These are phyloP conservation scores for Prunus yedoensis DNA, from an alignment of 331 rosid genomes.

Conservation along the genomic window DNA sequence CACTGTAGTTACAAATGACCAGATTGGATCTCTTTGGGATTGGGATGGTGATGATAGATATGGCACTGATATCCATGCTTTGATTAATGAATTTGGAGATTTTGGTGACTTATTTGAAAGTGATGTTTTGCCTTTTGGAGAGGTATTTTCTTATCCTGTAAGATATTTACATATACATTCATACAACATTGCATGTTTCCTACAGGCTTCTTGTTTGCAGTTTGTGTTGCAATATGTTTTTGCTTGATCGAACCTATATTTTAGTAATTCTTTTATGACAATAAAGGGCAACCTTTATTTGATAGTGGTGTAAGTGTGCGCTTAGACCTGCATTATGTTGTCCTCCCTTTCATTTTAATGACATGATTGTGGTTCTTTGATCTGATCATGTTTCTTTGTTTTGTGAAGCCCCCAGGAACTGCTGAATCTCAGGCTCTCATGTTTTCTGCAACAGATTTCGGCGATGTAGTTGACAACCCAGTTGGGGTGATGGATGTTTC, in stretches of 20 bases:
- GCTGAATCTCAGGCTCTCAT: conserved; percentile 85
- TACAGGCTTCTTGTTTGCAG: background rate
- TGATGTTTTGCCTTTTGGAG: conserved; percentile 89
- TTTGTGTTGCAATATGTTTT: conserved; percentile 8
- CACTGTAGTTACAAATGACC: conserved; percentile 65
- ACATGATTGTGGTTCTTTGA: conserved; percentile 11
- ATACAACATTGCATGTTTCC: background rate
- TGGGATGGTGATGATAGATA: conserved; percentile 90
- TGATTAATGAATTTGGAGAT: conserved; percentile 89
- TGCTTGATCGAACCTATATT: background rate
- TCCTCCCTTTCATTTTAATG: background rate
- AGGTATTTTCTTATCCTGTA: conserved; percentile 51
- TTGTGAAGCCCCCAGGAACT: conserved; percentile 97
- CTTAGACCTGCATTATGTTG: background rate
- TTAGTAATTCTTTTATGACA: background rate
- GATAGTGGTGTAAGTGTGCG: background rate
- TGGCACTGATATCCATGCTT: conserved; percentile 82
- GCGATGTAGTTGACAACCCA: conserved; percentile 78
- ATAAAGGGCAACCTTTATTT: background rate
- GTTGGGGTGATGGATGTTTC: conserved; percentile 73
- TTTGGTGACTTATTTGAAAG: conserved; percentile 91
- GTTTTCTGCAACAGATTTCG: conserved; percentile 70
- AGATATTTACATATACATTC: background rate
- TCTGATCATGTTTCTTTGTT: conserved; percentile 46
- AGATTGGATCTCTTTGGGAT: conserved; percentile 81